phyloP scores from a whole-genome alignment of 2,329 filamentous ascomycete genomes.

The Apiospora malaysiana region DNA sequence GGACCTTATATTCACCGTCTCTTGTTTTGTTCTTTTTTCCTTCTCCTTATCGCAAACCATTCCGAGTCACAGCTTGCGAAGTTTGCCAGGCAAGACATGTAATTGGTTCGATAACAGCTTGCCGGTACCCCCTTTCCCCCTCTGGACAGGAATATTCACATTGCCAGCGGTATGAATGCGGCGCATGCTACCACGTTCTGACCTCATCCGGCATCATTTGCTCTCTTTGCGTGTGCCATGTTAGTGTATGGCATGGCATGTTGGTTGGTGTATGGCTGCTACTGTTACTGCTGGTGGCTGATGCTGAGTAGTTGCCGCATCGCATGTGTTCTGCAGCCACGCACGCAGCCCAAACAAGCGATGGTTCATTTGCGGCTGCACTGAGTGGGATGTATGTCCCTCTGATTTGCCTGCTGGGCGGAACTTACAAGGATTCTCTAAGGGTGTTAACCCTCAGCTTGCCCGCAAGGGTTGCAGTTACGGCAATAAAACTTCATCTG shows the following conservation, averaged over 20 bases:
- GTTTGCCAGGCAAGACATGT: neutral
- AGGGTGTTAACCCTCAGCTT: too few species aligned
- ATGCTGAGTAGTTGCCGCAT: neutral
- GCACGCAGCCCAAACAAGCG: neutral
- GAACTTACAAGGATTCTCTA: neutral
- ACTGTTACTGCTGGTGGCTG: neutral
- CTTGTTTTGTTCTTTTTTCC: neutral
- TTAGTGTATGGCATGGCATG: too few species aligned
- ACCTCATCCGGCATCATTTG: constrained; percentile 1
- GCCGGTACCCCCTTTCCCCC: too few species aligned
- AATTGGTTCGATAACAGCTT: constrained; percentile 4
- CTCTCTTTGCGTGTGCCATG: neutral
- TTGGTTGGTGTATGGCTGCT: neutral
- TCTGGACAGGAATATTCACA: neutral
- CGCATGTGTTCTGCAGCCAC: neutral
- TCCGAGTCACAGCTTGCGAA: neutral
- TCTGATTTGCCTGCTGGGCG: neutral
- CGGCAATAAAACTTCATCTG: constrained; percentile 1
- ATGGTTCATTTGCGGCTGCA: neutral
- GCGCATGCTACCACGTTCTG: neutral
- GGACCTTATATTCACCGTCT: neutral
- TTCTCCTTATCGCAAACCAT: neutral
- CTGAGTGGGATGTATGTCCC: neutral
- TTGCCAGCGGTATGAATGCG: neutral
- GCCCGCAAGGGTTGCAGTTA: too few species aligned